Evolutionary conservation across 371 early-diverging fungal species (phyloP), one percentile per base, ranked within the genome.

Genomic region (Basidiobolus meristosporus): DNA sequence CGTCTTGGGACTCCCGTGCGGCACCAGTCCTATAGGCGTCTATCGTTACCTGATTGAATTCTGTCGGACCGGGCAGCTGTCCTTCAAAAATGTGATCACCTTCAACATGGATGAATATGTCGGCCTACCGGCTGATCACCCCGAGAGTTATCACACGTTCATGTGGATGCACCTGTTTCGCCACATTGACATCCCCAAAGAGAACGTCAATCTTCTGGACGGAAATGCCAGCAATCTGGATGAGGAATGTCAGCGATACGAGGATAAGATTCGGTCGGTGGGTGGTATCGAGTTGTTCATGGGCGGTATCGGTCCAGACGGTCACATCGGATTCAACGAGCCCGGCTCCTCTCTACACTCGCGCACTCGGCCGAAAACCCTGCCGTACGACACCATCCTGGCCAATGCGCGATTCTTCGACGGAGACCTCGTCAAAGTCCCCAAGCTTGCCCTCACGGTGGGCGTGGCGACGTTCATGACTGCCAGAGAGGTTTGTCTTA

Each of bases 271-370:
- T 34, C 61, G 62, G 7, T 57, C 62, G 3, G 66, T 69, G 17
- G 88, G 88, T 34, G 88, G 88, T 11, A 79, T 87, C 32, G 88
- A 83, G 54, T 62, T 82, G 31, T 83, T 82, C 52, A 48, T 82
- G 42, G 73, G 82, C 22, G 84, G 77, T 18, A 82, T 85, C 40
- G 88, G 88, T 7, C 86, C 88, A 2, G 88, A 87, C 51, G 88
- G 88, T 29, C 88, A 87, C 49, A 83, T 87, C 52, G 88, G 86
- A 7, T 87, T 87, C 48, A 87, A 87, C 47, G 88, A n/a, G n/a
- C n/a, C n/a, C n/a, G n/a, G n/a, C n/a, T n/a, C n/a, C n/a, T n/a
- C n/a, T n/a, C n/a, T n/a, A n/a, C n/a, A n/a, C n/a, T n/a, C n/a
- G n/a, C n/a, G n/a, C n/a, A n/a, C n/a, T n/a, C n/a, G n/a, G n/a